Evolutionary conservation across 2,329 filamentous ascomycete genomes (phyloP).

Genomic region (Rhinocladiella similis): DNA sequence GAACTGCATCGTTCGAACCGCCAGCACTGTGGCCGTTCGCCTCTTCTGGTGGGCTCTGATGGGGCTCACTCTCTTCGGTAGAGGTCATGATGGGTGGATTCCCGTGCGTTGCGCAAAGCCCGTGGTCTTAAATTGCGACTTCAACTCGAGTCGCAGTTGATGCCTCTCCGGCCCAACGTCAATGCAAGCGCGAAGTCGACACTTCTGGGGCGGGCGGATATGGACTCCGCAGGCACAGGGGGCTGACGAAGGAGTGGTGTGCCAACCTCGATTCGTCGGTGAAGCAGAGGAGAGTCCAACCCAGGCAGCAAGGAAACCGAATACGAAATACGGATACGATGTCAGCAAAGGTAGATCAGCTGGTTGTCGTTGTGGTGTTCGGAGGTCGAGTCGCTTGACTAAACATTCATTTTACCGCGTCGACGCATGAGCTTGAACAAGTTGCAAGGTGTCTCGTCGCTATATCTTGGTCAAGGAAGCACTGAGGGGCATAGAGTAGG

Average conservation of each 20-base stretch:
- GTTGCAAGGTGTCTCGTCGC: no score
- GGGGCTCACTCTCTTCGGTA: constrained; percentile 7
- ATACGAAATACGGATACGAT: background rate
- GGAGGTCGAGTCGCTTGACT: no score
- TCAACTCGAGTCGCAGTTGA: no score
- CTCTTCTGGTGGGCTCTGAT: constrained; percentile 2
- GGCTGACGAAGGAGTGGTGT: background rate
- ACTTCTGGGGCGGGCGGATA: background rate
- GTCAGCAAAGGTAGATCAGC: background rate
- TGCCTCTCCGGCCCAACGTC: no score
- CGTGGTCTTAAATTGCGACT: no score
- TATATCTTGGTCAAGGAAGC: no score
- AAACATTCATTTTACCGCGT: no score
- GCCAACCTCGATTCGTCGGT: background rate
- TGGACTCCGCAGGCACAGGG: background rate
- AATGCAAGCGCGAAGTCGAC: background rate
- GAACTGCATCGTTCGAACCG: constrained; percentile 44
- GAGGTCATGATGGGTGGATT: background rate
- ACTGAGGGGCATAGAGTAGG: no score
- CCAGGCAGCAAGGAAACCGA: background rate
- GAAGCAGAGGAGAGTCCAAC: background rate
- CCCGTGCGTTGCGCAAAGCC: no score
- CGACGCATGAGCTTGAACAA: no score
- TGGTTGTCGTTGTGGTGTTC: no score
- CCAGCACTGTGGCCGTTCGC: constrained; percentile 4